These are phyloP conservation scores for Dichotomocladium elegans DNA, from an alignment of 371 early-diverging fungal species.

Conservation along the genomic window DNA sequence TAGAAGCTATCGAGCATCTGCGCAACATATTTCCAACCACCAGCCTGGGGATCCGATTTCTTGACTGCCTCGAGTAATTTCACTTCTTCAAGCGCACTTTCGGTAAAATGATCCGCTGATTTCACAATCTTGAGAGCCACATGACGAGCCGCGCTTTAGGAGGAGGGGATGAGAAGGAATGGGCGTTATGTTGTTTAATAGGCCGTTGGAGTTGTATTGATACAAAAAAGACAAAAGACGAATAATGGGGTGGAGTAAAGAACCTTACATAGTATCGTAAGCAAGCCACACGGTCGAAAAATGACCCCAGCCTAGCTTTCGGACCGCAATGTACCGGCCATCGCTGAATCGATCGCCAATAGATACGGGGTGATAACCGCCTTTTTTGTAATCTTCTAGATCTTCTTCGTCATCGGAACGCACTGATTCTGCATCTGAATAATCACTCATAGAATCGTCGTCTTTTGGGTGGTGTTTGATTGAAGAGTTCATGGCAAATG, in stretches of 20 bases:
- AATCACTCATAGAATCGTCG: constrained; percentile 13
- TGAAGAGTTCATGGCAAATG: neutral
- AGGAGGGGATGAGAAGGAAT: neutral
- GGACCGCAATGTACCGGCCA: constrained; percentile 74
- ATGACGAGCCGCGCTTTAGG: constrained; percentile 58
- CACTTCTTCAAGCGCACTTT: constrained; percentile 95
- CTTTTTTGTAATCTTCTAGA: constrained; percentile 82
- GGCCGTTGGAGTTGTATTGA: neutral
- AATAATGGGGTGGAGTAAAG: no score
- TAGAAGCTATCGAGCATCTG: constrained; percentile 87
- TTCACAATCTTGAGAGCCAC: constrained; percentile 97
- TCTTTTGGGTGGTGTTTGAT: neutral
- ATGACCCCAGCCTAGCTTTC: constrained; percentile 98
- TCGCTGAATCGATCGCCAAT: constrained; percentile 84
- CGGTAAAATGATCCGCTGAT: constrained; percentile 90
- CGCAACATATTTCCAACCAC: constrained; percentile 69
- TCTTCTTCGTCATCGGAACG: constrained; percentile 84
- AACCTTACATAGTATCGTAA: constrained; percentile 65
- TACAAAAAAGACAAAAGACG: no score
- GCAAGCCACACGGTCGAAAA: constrained; percentile 97
- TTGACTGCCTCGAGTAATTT: constrained; percentile 78
- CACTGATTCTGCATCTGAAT: constrained; percentile 17
- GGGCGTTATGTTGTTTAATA: neutral
- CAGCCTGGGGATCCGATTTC: constrained; percentile 55
- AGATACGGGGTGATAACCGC: constrained; percentile 92